Evolutionary conservation across 202 grass and related monocot species (phyloP), one percentile per base, ranked within the genome.

Genomic region (Musa balbisiana): DNA sequence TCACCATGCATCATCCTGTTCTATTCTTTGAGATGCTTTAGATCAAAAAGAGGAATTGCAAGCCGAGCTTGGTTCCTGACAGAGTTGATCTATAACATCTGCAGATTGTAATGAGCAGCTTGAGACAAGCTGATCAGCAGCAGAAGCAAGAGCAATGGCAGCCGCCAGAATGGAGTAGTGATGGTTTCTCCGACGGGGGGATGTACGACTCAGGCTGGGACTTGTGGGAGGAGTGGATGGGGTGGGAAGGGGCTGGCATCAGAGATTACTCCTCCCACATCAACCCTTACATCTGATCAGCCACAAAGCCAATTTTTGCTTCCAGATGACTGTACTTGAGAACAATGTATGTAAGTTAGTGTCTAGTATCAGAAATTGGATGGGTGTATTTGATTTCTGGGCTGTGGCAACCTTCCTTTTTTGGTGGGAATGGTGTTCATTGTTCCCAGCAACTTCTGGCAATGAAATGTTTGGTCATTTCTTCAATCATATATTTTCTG

Each of bases 211-310:
- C 74, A 33, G 16, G 51, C 19, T 80, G 77, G 9, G 79, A 86
- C 12, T 65, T 80, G 25, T 80, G 71, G 60, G 84, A 79, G 13
- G 84, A 86, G 14, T 86, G 84, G 84, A 82, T 86, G 80, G 84
- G 84, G 49, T 86, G 76, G 70, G 84, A 86, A 69, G 84, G 75
- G 49, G 84, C 80, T 52, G 80, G 76, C 26, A 73, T 79, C 71
- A 80, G 78, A 27, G 78, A 80, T 15, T 80, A 80, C 69, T 80
- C 78, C 26, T 80, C 78, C 69, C 78, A 80, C 56, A 64, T 80
- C 10, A 80, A 80, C 29, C 78, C 78, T 1, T 80, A 80, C 68
- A 80, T 80, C 67, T 80, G 33, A 80, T 6, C 49, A 16, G 11
- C 23, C 14, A 5, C 64, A 43, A 43, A 6, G 33, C 33, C 4